Evolutionary conservation across 345 rosid genomes (phyloP).

Genomic region (Excoecaria agallocha): DNA sequence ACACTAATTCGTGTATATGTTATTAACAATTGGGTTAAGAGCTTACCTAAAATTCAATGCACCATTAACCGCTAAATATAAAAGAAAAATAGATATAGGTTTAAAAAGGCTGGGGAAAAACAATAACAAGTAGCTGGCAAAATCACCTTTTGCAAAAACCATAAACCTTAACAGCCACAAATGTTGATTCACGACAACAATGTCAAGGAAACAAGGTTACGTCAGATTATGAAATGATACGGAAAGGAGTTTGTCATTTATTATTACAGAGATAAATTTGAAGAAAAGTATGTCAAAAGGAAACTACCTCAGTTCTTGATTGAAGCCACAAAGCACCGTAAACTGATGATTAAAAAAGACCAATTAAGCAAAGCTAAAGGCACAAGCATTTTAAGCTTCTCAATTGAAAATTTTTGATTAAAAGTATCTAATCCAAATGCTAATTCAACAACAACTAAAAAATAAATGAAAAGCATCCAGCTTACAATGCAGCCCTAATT

Average conservation of each 20-base stretch:
- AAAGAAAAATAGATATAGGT: background rate
- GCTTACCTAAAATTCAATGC: background rate
- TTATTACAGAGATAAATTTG: background rate
- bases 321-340: background rate
- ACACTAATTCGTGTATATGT: too few relatives aligned
- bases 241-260: background rate
- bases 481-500: conserved; percentile 1
- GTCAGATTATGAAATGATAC: background rate
- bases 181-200: background rate
- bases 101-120: background rate
- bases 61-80: background rate
- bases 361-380: background rate
- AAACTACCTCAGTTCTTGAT: background rate
- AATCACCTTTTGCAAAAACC: background rate
- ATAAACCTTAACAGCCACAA: background rate
- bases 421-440: too few relatives aligned
- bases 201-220: background rate
- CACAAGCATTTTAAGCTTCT: background rate
- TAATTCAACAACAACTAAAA: too few relatives aligned
- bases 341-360: background rate
- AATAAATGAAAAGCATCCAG: background rate
- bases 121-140: background rate
- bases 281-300: background rate
- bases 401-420: too few relatives aligned
- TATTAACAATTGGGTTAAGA: too few relatives aligned